Conservation (phyloP, 2,329 filamentous ascomycete genomes). For the Botrytis byssoidea region DNA sequence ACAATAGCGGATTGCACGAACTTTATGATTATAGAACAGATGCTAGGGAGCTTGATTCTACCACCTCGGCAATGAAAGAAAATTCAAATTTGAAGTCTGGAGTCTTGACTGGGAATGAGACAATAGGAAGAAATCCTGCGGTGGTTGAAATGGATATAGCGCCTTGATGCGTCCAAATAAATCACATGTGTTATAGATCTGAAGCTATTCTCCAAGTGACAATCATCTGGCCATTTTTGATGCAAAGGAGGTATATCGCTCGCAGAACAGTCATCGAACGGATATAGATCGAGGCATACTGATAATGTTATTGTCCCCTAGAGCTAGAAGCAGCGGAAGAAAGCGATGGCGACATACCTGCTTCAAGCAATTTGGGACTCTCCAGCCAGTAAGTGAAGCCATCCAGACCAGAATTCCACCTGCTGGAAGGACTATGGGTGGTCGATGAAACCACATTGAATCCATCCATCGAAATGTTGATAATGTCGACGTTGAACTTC, state of each 20-base stretch:
- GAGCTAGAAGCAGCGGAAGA: background rate
- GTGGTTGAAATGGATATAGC: background rate
- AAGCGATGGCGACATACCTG: background rate
- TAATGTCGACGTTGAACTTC: background rate
- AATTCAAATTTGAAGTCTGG: background rate
- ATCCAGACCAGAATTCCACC: too few species aligned
- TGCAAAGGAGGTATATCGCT: too few species aligned
- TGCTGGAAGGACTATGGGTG: background rate
- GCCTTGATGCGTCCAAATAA: background rate
- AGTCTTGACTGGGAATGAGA: background rate
- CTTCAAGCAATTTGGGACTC: background rate
- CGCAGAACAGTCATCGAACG: too few species aligned
- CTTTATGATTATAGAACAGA: background rate
- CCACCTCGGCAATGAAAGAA: background rate
- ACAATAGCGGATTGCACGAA: background rate
- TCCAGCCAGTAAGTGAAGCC: background rate
- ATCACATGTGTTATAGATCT: background rate
- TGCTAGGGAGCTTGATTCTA: background rate
- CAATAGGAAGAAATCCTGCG: too few species aligned
- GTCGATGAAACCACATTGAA: background rate
- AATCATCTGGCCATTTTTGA: background rate
- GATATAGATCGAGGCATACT: too few species aligned
- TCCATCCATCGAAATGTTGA: background rate
- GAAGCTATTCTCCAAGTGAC: background rate
- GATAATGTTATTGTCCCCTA: background rate